Conservation (phyloP, 495 filamentous ascomycete species). For the Hypoxylon subgilvum region DNA sequence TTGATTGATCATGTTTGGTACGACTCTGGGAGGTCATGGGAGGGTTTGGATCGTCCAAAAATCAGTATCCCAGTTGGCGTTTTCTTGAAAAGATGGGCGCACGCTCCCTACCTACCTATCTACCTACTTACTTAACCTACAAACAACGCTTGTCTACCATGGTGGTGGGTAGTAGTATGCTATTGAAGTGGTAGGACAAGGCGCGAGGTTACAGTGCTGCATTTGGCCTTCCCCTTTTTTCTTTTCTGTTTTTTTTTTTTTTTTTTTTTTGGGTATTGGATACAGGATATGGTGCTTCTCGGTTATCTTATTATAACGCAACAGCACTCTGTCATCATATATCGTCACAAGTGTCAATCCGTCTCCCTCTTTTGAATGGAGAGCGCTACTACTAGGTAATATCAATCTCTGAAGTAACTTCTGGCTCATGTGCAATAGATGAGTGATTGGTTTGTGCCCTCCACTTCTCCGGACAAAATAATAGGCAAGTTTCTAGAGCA, state of each 20-base stretch:
- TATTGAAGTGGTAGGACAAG: not conserved
- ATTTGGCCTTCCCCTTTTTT: slow-evolving; percentile 19
- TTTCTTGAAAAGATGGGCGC: slow-evolving; percentile 5
- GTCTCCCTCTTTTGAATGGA: slow-evolving; percentile 1
- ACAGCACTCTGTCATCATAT: slow-evolving; percentile 21
- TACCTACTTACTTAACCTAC: not conserved
- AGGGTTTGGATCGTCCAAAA: slow-evolving; percentile 21
- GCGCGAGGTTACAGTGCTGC: slow-evolving; percentile 6
- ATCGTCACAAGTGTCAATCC: slow-evolving; percentile 8
- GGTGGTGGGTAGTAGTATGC: not conserved
- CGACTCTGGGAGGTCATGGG: slow-evolving; percentile 16
- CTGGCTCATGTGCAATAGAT: not conserved
- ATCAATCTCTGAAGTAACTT: slow-evolving; percentile 4
- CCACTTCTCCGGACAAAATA: no score
- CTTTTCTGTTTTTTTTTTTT: slow-evolving; percentile 21
- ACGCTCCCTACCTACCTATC: not conserved
- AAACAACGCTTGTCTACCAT: slow-evolving; percentile 1
- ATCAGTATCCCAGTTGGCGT: slow-evolving; percentile 16
- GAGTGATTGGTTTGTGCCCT: not conserved
- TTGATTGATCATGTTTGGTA: slow-evolving; percentile 34
- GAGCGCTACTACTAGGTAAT: slow-evolving; percentile 28
- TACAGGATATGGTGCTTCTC: slow-evolving; percentile 20
- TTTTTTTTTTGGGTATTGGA: slow-evolving; percentile 12
- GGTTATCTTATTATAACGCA: slow-evolving; percentile 20
- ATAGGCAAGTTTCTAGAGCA: no score